Percentiles rank a stretch among this genome's conserved stretches.
phyloP scores from a whole-genome alignment of 2,329 filamentous ascomycete species.

The Cordyceps fumosorosea region DNA sequence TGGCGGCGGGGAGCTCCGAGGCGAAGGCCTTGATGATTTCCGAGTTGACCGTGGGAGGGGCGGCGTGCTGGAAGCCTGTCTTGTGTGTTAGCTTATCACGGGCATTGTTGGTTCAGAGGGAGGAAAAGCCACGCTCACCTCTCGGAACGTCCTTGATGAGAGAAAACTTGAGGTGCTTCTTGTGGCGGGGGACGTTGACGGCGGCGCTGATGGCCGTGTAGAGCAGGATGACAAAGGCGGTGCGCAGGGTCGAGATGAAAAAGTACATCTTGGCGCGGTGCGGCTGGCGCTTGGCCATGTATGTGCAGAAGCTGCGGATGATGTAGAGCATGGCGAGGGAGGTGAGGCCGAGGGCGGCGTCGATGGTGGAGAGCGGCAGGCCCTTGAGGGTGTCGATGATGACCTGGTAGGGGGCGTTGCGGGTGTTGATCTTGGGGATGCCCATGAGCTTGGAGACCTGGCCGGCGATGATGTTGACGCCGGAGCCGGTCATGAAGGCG shows the following conservation, averaged over 20 bases:
- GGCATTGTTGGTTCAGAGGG: too few relatives aligned
- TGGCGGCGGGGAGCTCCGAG: conserved; percentile 69
- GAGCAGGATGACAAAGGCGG: conserved; percentile 72
- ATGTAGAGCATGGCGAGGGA: conserved; percentile 62
- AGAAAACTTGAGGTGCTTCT: conserved; percentile 50
- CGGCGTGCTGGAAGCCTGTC: conserved; percentile 70
- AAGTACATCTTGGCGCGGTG: conserved; percentile 64
- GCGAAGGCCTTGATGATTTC: conserved; percentile 63
- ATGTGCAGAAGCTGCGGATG: conserved; percentile 56
- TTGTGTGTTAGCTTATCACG: not conserved
- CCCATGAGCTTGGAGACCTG: conserved; percentile 47
- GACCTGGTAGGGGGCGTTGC: conserved; percentile 40
- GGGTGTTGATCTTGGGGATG: conserved; percentile 43
- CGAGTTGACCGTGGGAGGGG: conserved; percentile 60
- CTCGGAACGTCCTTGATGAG: conserved; percentile 64
- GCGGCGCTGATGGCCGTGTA: conserved; percentile 73
- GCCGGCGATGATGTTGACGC: conserved; percentile 42
- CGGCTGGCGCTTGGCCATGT: conserved; percentile 60
- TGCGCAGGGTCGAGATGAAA: conserved; percentile 70
- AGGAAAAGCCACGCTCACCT: conserved; percentile 41
- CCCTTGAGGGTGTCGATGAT: conserved; percentile 45
- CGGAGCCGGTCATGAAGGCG: conserved; percentile 49
- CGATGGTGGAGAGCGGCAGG: conserved; percentile 46
- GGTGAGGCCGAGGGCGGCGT: conserved; percentile 68
- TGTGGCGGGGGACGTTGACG: conserved; percentile 52